Percentiles rank a stretch among this genome's conserved stretches.
Evolutionary conservation across 805 yeast genomes (phyloP).

Genomic region (Schwanniomyces polymorphus): DNA sequence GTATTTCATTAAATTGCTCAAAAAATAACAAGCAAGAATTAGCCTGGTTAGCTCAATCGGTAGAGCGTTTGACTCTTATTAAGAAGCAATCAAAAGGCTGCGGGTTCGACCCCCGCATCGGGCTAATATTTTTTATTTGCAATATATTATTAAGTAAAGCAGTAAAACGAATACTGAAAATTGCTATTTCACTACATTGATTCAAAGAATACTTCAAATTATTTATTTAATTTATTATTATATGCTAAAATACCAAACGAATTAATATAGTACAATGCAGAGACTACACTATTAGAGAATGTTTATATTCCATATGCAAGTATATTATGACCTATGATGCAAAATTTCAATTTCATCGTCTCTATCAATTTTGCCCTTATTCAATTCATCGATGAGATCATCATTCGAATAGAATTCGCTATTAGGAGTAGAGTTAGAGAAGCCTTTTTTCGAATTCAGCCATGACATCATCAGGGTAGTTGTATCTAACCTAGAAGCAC

Average conservation of each 20-base stretch:
- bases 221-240: too few species aligned
- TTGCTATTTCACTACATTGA: too few species aligned
- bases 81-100: not conserved
- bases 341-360: not conserved
- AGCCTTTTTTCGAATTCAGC: conserved; percentile 8
- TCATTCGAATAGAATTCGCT: conserved; percentile 24
- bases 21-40: not conserved
- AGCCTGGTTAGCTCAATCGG: conserved; percentile 1
- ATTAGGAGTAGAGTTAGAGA: conserved; percentile 23
- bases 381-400: conserved; percentile 6
- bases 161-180: too few species aligned
- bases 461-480: conserved; percentile 30
- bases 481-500: conserved; percentile 37
- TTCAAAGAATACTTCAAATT: too few species aligned
- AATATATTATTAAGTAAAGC: too few species aligned
- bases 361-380: not conserved
- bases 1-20: too few species aligned
- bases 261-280: not conserved
- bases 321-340: not conserved
- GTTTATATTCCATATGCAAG: not conserved
- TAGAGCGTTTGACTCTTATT: not conserved
- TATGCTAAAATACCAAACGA: not conserved
- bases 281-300: not conserved
- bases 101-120: conserved; percentile 1
- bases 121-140: not conserved